phyloP scores from a whole-genome alignment of 2,329 filamentous ascomycete species.

The Diplodia seriata region DNA sequence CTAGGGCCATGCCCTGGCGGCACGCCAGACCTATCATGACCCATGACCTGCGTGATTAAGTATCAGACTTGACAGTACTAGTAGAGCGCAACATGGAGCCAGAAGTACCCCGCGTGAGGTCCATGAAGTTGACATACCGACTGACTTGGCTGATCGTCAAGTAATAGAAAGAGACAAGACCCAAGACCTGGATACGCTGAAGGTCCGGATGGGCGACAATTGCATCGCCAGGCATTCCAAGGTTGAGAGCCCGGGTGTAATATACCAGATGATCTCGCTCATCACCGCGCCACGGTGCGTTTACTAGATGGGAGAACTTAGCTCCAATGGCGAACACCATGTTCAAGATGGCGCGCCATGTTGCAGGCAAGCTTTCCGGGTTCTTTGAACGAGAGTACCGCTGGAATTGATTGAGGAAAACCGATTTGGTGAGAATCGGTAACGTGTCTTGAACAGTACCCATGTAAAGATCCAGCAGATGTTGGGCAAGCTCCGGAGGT shows the following conservation, averaged over 20 bases:
- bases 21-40: constrained; percentile 46
- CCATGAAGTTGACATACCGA: constrained; percentile 41
- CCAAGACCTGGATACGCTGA: constrained; percentile 48
- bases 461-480: constrained; percentile 47
- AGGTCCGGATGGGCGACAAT: constrained; percentile 46
- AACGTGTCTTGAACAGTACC: constrained; percentile 49
- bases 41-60: constrained; percentile 44
- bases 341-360: constrained; percentile 50
- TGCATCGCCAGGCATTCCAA: constrained; percentile 42
- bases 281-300: constrained; percentile 35
- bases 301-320: constrained; percentile 43
- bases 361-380: constrained; percentile 34
- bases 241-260: constrained; percentile 45
- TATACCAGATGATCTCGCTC: constrained; percentile 48
- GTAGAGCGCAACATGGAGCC: not conserved
- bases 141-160: constrained; percentile 50
- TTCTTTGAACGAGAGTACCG: constrained; percentile 39
- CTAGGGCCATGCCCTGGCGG: constrained; percentile 45
- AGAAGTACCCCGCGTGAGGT: not conserved
- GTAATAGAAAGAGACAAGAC: constrained; percentile 50
- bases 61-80: not conserved
- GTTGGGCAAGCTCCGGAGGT: constrained; percentile 41
- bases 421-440: constrained; percentile 47
- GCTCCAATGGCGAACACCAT: constrained; percentile 52
- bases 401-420: constrained; percentile 45